Evolutionary conservation across 2,329 filamentous ascomycete species (phyloP), one percentile per base, ranked within the genome.

Genomic region (Trichoderma simmonsii): DNA sequence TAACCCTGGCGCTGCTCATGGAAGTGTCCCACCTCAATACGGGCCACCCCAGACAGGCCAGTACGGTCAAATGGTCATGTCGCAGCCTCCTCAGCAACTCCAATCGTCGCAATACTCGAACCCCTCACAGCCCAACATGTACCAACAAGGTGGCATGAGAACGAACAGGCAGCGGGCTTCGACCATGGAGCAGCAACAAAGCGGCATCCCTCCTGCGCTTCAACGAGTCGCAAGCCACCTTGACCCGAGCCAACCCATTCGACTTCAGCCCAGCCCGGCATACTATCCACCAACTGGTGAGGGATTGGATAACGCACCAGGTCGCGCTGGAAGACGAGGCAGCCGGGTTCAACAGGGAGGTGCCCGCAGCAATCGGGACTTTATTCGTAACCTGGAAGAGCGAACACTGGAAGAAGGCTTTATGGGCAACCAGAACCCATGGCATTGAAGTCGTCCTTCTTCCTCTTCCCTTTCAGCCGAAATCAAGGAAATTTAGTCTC

Each of bases 281-380:
- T 99, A 99, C 82, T 99, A 98, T 77, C 96, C 96, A 12, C 96
- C 96, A 24, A 93, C 95, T 2, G 90, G 92, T 7, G 95, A 98
- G 75, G 93, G 86, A 9, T 89, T 93, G 73, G 87, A 90, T 63
- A 88, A 87, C 72, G 85, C 89, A 28, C 78, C 86, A 61, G 80
- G 84, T 70, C 81, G 88, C 83, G 82, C 92, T 34, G 89, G 92
- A 56, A 89, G 94, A 77, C 88, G 95, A 80, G 92, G 93, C 59
- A 95, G 93, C 79, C 88, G 94, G 71, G 87, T 88, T 60, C 88
- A 90, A 75, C 87, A 88, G 78, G 83, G 87, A 57, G 85, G 48
- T 54, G 48, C 85, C 59, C 87, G 86, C 80, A 86, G 82, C 60
- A 92, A 95, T 78, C 87, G 94, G 56, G 95, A 98, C 79, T 98